Evolutionary conservation across 2,329 filamentous ascomycete genomes (phyloP).

Genomic region (Kalmusia sp.): DNA sequence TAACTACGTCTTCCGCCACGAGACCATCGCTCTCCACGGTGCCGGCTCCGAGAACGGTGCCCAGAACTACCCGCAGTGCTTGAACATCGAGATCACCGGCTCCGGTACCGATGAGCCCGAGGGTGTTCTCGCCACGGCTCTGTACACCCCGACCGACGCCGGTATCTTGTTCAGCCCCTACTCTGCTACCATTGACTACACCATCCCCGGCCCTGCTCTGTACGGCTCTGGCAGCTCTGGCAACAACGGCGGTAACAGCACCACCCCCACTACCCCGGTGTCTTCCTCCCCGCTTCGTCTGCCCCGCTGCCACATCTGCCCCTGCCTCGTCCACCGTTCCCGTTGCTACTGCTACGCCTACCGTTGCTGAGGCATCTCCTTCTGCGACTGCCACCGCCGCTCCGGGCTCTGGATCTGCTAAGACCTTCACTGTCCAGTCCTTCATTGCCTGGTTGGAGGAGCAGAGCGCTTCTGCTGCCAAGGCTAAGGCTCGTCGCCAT

Average conservation of each 20-base stretch:
- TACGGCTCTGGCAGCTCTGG: constrained; percentile 28
- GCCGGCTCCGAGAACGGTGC: constrained; percentile 55
- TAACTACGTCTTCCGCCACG: constrained; percentile 64
- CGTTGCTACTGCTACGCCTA: constrained; percentile 4
- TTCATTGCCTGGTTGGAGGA: constrained; percentile 44
- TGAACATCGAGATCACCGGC: constrained; percentile 60
- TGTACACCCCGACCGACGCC: constrained; percentile 52
- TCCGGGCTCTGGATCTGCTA: constrained; percentile 24
- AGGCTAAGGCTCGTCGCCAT: constrained; percentile 35
- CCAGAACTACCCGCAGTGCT: constrained; percentile 61
- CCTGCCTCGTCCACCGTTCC: constrained; percentile 12
- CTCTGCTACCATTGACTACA: constrained; percentile 41
- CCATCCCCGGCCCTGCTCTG: constrained; percentile 53
- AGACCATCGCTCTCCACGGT: constrained; percentile 59
- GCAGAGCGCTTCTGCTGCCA: constrained; percentile 23
- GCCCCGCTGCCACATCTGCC: constrained; percentile 16
- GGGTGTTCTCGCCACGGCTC: constrained; percentile 59
- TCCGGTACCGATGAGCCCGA: constrained; percentile 51
- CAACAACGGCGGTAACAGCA: constrained; percentile 20
- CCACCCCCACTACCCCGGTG: constrained; percentile 18
- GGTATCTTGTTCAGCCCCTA: constrained; percentile 55
- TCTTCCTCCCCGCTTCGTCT: too few relatives aligned
- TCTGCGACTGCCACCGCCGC: constrained; percentile 15
- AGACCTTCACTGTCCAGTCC: constrained; percentile 42
- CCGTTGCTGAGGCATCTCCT: constrained; percentile 5